Conservation (phyloP, 2,329 filamentous ascomycete genomes). For the Niveomyces coronatus region DNA sequence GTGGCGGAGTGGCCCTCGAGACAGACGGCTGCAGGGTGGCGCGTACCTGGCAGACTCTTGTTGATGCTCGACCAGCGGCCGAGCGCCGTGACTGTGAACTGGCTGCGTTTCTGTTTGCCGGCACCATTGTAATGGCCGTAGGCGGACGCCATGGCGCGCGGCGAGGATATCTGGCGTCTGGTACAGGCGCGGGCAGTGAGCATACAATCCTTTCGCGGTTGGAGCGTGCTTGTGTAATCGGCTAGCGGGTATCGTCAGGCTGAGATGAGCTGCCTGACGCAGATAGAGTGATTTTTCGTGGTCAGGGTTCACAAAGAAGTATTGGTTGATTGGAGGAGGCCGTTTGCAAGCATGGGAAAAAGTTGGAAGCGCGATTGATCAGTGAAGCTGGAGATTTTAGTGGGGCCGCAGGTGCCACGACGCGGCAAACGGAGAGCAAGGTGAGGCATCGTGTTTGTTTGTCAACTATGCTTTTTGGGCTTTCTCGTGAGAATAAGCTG, state of each 20-base stretch:
- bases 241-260: too few species aligned
- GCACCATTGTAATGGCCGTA: conserved; percentile 28
- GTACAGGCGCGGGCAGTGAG: conserved; percentile 14
- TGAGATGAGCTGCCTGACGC: too few species aligned
- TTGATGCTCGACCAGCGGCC: conserved; percentile 76
- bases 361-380: too few species aligned
- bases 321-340: neutral
- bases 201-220: conserved; percentile 18
- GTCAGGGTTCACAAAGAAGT: too few species aligned
- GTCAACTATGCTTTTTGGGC: too few species aligned
- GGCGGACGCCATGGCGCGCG: conserved; percentile 29
- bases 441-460: too few species aligned
- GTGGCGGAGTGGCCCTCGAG: too few species aligned
- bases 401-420: conserved; percentile 3
- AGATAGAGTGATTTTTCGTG: too few species aligned
- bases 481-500: too few species aligned
- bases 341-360: too few species aligned
- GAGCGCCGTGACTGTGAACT: conserved; percentile 59
- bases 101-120: conserved; percentile 16
- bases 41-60: conserved; percentile 57
- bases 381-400: conserved; percentile 3
- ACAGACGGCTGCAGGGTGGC: too few species aligned
- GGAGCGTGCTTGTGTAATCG: conserved; percentile 4
- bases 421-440: too few species aligned
- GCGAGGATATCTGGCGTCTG: conserved; percentile 15